These are phyloP conservation scores for Penicillium sp. DNA, from an alignment of 2,329 filamentous ascomycete genomes.

Conservation along the genomic window DNA sequence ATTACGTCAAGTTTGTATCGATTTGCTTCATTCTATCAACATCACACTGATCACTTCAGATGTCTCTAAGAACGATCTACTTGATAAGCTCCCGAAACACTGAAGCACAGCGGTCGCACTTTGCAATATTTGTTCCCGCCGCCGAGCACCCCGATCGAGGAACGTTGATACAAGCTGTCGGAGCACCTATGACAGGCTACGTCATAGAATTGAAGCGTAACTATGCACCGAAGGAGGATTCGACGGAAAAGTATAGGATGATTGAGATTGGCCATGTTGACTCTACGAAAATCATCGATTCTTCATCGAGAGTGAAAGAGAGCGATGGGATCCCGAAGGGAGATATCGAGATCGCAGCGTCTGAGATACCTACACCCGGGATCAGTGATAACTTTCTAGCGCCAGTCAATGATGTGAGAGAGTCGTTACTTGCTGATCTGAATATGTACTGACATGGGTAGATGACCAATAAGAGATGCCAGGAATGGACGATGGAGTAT, in stretches of 20 bases:
- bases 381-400: conserved; percentile 35
- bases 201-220: conserved; percentile 31
- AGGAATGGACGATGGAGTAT: conserved; percentile 37
- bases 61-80: conserved; percentile 23
- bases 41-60: conserved; percentile 4
- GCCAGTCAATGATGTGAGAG: conserved; percentile 34
- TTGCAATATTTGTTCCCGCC: conserved; percentile 31
- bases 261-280: conserved; percentile 24
- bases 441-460: conserved; percentile 5
- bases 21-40: background rate
- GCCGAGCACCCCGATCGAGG: conserved; percentile 14
- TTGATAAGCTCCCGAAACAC: conserved; percentile 26
- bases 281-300: conserved; percentile 22
- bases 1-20: conserved; percentile 1
- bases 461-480: conserved; percentile 33
- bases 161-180: conserved; percentile 33
- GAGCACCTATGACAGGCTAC: conserved; percentile 33
- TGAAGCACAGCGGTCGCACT: conserved; percentile 28
- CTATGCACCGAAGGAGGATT: conserved; percentile 15
- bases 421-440: background rate
- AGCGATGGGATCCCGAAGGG: conserved; percentile 22
- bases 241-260: conserved; percentile 10
- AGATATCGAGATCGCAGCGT: conserved; percentile 28
- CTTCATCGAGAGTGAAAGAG: background rate
- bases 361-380: conserved; percentile 26